Base-by-base conservation (phyloP, 352 stramenopile species). In the Halophytophthora batemanensis region DNA sequence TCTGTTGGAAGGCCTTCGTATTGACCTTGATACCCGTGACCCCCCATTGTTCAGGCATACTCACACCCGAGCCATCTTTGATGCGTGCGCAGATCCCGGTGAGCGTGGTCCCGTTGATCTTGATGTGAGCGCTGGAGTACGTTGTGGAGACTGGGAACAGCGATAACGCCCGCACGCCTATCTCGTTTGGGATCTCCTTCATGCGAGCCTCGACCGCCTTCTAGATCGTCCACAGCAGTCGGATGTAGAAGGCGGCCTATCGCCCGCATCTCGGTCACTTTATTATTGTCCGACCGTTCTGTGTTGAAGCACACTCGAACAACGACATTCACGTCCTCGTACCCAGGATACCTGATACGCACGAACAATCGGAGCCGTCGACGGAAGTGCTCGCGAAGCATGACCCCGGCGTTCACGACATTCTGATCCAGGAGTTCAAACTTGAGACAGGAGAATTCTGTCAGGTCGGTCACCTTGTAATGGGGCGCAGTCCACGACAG, bases 61-160 rank as follows among this genome's bases (percentile, higher is more conserved):
- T n/a, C n/a, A n/a, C 48, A 5, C 29, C 7, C 5, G 41, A 17
- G 14, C 28, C 25, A n/a, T 61, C 13, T 22, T 55, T 23, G 17
- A 61, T 50, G 31, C 38, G 45, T 36, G 38, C 45, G 31, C 41
- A 61, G n/a, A 61, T 45, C 2, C 53, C 53, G 41, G 44, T 37
- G 4, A 59, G 25, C 4, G 52, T 59, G 13, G 52, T n/a, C n/a
- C n/a, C n/a, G n/a, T n/a, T n/a, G n/a, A n/a, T n/a, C n/a, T n/a
- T n/a, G n/a, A n/a, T n/a, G n/a, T n/a, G n/a, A n/a, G n/a, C n/a
- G n/a, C n/a, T n/a, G n/a, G n/a, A n/a, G n/a, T n/a, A n/a, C n/a
- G n/a, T n/a, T n/a, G n/a, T n/a, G n/a, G n/a, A n/a, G n/a, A n/a
- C n/a, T n/a, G n/a, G n/a, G n/a, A n/a, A 62, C 2, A 57, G 38